Percentiles rank a stretch among this genome's conserved stretches.
phyloP scores from a whole-genome alignment of 495 filamentous ascomycete genomes.

The Xylaria grammica region DNA sequence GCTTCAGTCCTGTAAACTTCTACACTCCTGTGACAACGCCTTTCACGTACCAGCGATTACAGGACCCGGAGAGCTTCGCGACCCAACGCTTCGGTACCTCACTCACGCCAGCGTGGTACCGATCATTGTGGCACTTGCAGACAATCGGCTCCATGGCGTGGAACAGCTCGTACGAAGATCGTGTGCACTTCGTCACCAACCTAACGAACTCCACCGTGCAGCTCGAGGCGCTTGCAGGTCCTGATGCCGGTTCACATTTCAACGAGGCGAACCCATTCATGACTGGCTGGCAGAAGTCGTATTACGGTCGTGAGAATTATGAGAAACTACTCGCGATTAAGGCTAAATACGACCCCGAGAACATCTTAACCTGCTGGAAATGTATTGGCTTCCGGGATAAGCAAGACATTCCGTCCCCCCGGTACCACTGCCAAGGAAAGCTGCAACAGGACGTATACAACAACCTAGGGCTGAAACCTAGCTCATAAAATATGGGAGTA shows the following conservation, averaged over 20 bases:
- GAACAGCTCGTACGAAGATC: slow-evolving; percentile 41
- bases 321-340: slow-evolving; percentile 46
- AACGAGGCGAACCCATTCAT: slow-evolving; percentile 57
- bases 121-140: slow-evolving; percentile 45
- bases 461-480: slow-evolving; percentile 11
- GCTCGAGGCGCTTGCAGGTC: slow-evolving; percentile 50
- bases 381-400: slow-evolving; percentile 53
- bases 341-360: slow-evolving; percentile 51
- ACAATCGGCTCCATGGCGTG: slow-evolving; percentile 42
- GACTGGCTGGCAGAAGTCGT: slow-evolving; percentile 50
- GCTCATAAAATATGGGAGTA: slow-evolving; percentile 9
- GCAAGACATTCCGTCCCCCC: slow-evolving; percentile 25
- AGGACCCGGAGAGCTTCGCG: slow-evolving; percentile 7
- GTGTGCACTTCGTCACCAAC: slow-evolving; percentile 44
- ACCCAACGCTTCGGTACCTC: slow-evolving; percentile 20
- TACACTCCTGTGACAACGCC: slow-evolving; percentile 32
- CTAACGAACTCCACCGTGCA: slow-evolving; percentile 47
- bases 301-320: slow-evolving; percentile 55
- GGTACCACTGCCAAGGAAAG: slow-evolving; percentile 34
- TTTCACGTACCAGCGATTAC: slow-evolving; percentile 23
- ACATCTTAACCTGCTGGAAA: slow-evolving; percentile 51
- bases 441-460: slow-evolving; percentile 30
- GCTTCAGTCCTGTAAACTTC: slow-evolving; percentile 31
- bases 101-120: slow-evolving; percentile 22
- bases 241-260: slow-evolving; percentile 50